Evolutionary conservation across 2,329 filamentous ascomycete genomes (phyloP), one percentile per base, ranked within the genome.

Genomic region (Chaetoscypha palmicola): DNA sequence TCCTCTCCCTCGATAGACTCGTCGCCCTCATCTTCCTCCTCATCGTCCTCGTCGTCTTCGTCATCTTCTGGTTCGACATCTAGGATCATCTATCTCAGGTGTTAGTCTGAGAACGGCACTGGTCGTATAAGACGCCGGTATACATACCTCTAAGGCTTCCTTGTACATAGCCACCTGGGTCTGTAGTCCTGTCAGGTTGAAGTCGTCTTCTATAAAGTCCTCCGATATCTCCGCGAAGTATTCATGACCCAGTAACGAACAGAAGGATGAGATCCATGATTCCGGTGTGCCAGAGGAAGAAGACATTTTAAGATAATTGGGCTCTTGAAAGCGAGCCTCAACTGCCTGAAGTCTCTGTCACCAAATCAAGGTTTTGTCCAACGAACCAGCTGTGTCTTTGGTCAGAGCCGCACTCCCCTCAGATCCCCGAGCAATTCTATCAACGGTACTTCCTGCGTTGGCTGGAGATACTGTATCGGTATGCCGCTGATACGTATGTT

Each of bases 161-260:
- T 97, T 98, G 67, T 98, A 98, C 86, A 96, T 95, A 52, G 88
- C 84, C 41, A 98, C 92, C 68, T 97, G 91, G 48, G 83, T 86
- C 67, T 95, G 89, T 59, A 98, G 73, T 38, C 92, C 92, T 1
- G 92, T 98, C 53, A 98, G 74, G 67, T 98, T 98, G 74, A 98
- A 98, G 67, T 98, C 92, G 79, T 98, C 92, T 66, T 98, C 92
- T 62, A 98, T 97, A 60, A 98, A 98, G 62, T 98, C 92, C 68
- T 98, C 92, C 35, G 88, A 92, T 39, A 98, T 91, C 71, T 98
- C 92, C 51, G 92, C 92, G 66, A 98, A 98, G 70, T 97, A 98
- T 67, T 98, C 92, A 65, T 98, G 92, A 50, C 92, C 92, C 48
- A 97, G 77, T 35, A 97, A 74, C 30, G 87, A 89, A 72, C 92